These are phyloP conservation scores for Guadua angustifolia DNA, from an alignment of 176 grass and related monocot genomes.

Conservation along the genomic window DNA sequence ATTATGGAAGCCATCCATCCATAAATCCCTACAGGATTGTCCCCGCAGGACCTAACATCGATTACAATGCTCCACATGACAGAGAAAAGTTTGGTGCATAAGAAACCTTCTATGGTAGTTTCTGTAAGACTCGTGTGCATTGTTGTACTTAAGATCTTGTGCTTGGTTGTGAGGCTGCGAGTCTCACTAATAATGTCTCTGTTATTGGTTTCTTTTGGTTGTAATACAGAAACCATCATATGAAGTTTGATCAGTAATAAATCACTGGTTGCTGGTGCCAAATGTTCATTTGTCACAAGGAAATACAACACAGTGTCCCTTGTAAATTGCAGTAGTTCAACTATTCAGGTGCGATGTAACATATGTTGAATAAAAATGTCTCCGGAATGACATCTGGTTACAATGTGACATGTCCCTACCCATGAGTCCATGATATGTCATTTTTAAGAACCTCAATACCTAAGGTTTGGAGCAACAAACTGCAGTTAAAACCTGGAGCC, in stretches of 20 bases:
- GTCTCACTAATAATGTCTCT: neutral
- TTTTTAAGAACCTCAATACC: too few species aligned
- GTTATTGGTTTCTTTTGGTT: neutral
- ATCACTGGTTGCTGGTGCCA: neutral
- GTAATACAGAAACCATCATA: neutral
- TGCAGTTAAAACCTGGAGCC: too few species aligned
- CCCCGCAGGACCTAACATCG: slow-evolving; percentile 68
- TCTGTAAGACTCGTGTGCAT: neutral
- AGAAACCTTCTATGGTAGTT: neutral
- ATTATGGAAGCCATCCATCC: slow-evolving; percentile 90
- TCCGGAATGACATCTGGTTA: too few species aligned
- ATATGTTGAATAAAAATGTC: too few species aligned
- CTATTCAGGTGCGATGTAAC: too few species aligned
- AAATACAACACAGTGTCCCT: too few species aligned
- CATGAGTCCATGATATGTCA: too few species aligned
- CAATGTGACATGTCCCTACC: too few species aligned
- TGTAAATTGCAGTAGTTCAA: too few species aligned
- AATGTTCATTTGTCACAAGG: neutral
- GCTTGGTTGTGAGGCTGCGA: neutral
- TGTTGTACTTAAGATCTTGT: neutral
- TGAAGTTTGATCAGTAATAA: neutral
- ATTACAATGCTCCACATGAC: slow-evolving; percentile 81
- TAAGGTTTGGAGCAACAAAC: too few species aligned
- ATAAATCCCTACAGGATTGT: slow-evolving; percentile 80
- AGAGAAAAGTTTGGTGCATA: slow-evolving; percentile 64